Base-by-base conservation (phyloP, 345 rosid species). In the Punica granatum region DNA sequence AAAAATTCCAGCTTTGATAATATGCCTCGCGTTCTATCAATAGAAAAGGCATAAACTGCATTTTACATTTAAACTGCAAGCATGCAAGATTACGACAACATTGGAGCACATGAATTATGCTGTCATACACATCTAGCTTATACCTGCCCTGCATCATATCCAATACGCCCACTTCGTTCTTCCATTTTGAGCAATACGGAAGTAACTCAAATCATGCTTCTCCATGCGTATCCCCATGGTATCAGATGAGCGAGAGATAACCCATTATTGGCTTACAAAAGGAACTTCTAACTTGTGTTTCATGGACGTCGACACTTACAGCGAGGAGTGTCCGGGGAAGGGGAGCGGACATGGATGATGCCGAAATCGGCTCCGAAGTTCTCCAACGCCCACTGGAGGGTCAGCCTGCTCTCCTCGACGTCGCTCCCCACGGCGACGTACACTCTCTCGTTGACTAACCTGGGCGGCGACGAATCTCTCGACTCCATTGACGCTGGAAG, bases 401-500 rank as follows among this genome's bases (percentile, higher is more conserved):
- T 81, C 62, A 63, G 65, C 75, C 75, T 78, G 73, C 81, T 84
- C 60, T 84, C 79, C 70, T 68, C 76, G 25, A 81, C 65, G 39
- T 76, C 85, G 41, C 68, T 81, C 64, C 87, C 88, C 30, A 88
- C 87, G 2, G 90, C 90, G 67, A 86, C 83, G 67, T 80, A 86
- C n/a, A 88, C 79, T 31, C 84, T 79, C 21, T 84, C 79, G 63
- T 69, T 78, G 65, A 67, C 69, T 44, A 8, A 68, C 54, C 64
- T 65, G 25, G 82, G 79, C 77, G 81, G 74, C 60, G 76, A 44
- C 35, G 39, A 66, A 18, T 16, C 65, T 4, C 3, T 0, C 21
- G 1, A 7, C 0, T 28, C 7, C 30, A 36, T 56, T 26, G 33
- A 26, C 60, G 41, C 11, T 37, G 5, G 41, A 11, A 37, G 41